Conservation (phyloP, 176 grass and related monocot genomes). For the Raddia guianensis region DNA sequence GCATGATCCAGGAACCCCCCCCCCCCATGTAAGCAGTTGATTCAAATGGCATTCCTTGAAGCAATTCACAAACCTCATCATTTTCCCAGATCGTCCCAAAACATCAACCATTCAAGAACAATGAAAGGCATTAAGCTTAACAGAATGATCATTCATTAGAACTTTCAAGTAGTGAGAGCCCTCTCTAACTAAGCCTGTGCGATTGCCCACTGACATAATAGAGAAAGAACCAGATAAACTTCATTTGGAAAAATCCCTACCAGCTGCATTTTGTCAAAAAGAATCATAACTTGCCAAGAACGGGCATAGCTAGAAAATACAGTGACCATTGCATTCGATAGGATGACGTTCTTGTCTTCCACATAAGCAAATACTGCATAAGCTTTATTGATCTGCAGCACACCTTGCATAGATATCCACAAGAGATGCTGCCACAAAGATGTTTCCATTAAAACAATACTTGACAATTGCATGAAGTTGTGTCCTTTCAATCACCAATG, state of each 20-base stretch:
- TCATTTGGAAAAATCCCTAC: conserved; percentile 50
- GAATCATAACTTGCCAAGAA: conserved; percentile 52
- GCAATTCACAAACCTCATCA: conserved; percentile 51
- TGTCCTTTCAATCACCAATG: conserved; percentile 53
- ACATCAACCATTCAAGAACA: conserved; percentile 63
- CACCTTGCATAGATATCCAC: conserved; percentile 59
- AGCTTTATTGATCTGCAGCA: conserved; percentile 44
- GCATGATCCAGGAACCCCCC: conserved; percentile 37
- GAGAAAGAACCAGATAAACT: conserved; percentile 53
- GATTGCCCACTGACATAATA: conserved; percentile 52
- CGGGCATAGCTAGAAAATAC: conserved; percentile 56
- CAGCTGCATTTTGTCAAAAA: conserved; percentile 67
- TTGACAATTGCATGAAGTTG: conserved; percentile 48
- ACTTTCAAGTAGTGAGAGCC: conserved; percentile 36
- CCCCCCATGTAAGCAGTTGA: conserved; percentile 44
- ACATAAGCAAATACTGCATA: conserved; percentile 50
- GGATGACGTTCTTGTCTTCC: conserved; percentile 45
- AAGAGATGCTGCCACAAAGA: conserved; percentile 53
- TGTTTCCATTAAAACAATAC: conserved; percentile 45
- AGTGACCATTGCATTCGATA: conserved; percentile 62
- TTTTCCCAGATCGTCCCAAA: conserved; percentile 46
- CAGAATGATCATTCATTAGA: conserved; percentile 40
- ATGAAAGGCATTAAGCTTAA: conserved; percentile 48
- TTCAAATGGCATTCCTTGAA: conserved; percentile 41
- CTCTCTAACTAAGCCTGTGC: conserved; percentile 53